These are phyloP conservation scores for Begonia peltatifolia DNA, from an alignment of 306 rosid species.

Conservation along the genomic window DNA sequence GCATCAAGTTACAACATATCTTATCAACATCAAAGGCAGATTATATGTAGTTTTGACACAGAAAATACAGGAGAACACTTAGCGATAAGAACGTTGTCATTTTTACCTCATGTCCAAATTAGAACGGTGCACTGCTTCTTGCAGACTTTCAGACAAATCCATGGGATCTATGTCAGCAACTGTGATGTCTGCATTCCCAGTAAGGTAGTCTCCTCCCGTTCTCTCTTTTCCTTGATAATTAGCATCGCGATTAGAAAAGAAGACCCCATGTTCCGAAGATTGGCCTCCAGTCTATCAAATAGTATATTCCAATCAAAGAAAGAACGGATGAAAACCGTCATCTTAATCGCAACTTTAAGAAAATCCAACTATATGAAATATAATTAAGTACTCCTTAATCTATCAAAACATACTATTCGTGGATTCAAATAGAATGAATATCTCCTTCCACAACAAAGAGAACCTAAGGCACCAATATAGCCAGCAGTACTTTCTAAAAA, in stretches of 20 bases:
- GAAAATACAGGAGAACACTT: neutral
- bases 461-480: too few species aligned
- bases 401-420: too few species aligned
- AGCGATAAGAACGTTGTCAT: constrained; percentile 16
- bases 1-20: neutral
- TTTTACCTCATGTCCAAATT: constrained; percentile 86
- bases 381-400: too few species aligned
- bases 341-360: too few species aligned
- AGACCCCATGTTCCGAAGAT: constrained; percentile 70
- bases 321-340: too few species aligned
- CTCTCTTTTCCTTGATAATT: constrained; percentile 48
- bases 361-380: too few species aligned
- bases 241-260: constrained; percentile 83
- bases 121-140: constrained; percentile 99
- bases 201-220: constrained; percentile 34
- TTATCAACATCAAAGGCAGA: neutral
- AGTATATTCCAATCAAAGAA: constrained; percentile 14
- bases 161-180: constrained; percentile 61
- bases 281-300: constrained; percentile 59
- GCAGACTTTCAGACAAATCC: constrained; percentile 98
- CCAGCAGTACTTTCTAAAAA: too few species aligned
- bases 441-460: too few species aligned
- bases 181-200: constrained; percentile 22
- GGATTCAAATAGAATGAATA: too few species aligned
- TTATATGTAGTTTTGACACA: neutral